Conservation (phyloP, 192 early-diverging fungal genomes). For the Chytriomyces sp. region DNA sequence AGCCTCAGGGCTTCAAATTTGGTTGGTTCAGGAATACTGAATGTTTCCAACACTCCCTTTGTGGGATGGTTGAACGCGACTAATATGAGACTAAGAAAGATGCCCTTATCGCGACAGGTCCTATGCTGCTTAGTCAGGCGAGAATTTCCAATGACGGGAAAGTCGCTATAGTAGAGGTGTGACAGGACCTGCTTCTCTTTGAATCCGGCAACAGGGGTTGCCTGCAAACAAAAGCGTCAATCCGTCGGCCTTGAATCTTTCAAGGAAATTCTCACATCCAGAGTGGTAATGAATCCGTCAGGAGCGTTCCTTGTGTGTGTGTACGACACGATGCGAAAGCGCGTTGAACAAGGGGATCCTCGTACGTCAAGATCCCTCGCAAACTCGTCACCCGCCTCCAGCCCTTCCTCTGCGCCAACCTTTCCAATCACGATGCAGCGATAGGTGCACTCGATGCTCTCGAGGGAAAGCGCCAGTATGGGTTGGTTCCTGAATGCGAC, state of each 20-base stretch:
- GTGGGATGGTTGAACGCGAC: neutral
- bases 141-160: slow-evolving; percentile 19
- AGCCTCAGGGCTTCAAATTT: slow-evolving; percentile 22
- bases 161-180: neutral
- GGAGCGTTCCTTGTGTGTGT: slow-evolving; percentile 8
- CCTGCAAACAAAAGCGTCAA: neutral
- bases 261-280: neutral
- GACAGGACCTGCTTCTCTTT: slow-evolving; percentile 6
- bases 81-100: neutral
- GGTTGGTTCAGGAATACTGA: slow-evolving; percentile 8
- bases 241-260: neutral
- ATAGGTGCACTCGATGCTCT: neutral
- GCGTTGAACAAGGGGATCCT: slow-evolving; percentile 10
- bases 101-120: slow-evolving; percentile 22
- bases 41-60: neutral
- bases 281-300: slow-evolving; percentile 8
- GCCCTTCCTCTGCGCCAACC: neutral
- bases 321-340: neutral
- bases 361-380: neutral
- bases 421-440: slow-evolving; percentile 17
- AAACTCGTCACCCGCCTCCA: neutral
- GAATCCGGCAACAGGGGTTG: slow-evolving; percentile 6
- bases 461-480: neutral
- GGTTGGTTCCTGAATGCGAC: neutral
- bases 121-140: neutral